Conservation (phyloP, 23 red algal species). For the Gracilaria vermiculophylla region DNA sequence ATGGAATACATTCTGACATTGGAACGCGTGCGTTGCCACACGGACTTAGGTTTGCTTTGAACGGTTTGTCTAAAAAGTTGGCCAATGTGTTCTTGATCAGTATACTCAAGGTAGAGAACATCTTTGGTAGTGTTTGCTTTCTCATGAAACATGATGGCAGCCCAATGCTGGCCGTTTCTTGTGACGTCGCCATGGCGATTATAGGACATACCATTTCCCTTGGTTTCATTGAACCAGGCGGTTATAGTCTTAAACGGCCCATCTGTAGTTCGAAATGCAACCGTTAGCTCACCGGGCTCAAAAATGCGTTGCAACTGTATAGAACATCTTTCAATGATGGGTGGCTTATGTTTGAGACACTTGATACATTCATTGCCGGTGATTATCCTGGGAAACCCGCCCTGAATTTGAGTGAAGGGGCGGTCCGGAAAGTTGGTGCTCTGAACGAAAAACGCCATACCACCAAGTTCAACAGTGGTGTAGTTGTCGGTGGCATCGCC, state of each 20-base stretch:
- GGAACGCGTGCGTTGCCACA: neutral
- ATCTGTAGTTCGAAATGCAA: neutral
- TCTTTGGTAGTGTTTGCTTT: neutral
- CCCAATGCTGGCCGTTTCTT: slow-evolving; percentile 17
- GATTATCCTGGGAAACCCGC: slow-evolving; percentile 23
- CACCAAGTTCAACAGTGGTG: slow-evolving; percentile 36
- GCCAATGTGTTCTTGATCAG: slow-evolving; percentile 19
- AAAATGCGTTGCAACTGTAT: neutral
- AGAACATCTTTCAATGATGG: neutral
- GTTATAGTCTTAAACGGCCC: slow-evolving; percentile 7
- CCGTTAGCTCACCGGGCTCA: slow-evolving; percentile 7
- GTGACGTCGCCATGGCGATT: slow-evolving; percentile 12
- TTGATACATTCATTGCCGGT: slow-evolving; percentile 22
- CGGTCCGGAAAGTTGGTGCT: slow-evolving; percentile 7
- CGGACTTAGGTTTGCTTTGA: neutral
- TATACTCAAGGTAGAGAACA: slow-evolving; percentile 43
- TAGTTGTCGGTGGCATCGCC: slow-evolving; percentile 9
- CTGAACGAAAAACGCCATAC: slow-evolving; percentile 31
- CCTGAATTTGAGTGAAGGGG: neutral
- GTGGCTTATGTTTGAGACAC: slow-evolving; percentile 11
- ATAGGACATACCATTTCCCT: neutral
- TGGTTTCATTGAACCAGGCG: slow-evolving; percentile 6
- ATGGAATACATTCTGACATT: slow-evolving; percentile 33
- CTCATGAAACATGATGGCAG: neutral
- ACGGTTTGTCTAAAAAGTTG: neutral